Percentiles rank a stretch among this genome's conserved stretches.
Evolutionary conservation across 2,329 filamentous ascomycete genomes (phyloP).

Genomic region (Aulographum hederae): DNA sequence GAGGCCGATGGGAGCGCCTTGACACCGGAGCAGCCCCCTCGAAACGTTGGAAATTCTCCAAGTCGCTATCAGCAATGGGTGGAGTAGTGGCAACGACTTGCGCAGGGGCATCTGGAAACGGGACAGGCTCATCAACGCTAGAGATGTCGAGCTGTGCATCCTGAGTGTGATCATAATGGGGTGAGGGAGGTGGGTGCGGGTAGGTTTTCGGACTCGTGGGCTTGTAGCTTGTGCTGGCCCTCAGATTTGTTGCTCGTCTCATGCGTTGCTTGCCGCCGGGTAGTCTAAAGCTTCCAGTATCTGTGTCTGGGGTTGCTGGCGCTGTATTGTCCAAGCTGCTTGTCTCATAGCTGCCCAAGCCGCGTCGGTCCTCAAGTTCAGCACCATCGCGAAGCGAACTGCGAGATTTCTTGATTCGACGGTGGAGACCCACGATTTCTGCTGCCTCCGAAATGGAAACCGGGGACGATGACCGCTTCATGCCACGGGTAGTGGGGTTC

Average conservation of each 20-base stretch:
- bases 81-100: constrained; percentile 51
- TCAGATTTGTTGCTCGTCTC: not conserved
- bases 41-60: constrained; percentile 36
- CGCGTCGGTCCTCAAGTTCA: no score
- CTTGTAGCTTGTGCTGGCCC: not conserved
- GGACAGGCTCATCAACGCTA: not conserved
- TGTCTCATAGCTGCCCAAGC: no score
- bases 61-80: constrained; percentile 54
- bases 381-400: no score
- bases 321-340: constrained; percentile 14
- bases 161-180: not conserved
- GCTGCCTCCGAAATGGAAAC: constrained; percentile 35
- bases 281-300: constrained; percentile 8
- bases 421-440: constrained; percentile 28
- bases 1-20: constrained; percentile 18
- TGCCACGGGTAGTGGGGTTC: constrained; percentile 9
- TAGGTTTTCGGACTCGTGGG: not conserved
- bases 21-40: constrained; percentile 21
- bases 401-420: constrained; percentile 31
- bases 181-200: not conserved
- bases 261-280: not conserved
- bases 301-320: constrained; percentile 20
- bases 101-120: no score
- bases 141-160: not conserved
- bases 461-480: constrained; percentile 32